Conservation (phyloP, 169 alveolate species). For the Ichthyophthirius multifiliis region DNA sequence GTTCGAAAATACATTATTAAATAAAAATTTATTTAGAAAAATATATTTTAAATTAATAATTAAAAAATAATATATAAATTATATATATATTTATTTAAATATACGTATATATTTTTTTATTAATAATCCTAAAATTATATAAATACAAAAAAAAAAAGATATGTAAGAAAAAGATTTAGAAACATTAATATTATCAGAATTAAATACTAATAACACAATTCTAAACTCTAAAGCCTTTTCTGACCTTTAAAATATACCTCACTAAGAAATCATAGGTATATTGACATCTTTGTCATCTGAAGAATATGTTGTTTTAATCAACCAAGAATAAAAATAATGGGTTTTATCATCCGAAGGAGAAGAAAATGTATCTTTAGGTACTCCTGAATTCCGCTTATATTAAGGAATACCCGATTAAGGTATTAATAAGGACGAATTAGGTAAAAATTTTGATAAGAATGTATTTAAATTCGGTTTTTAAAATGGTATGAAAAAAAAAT, state of each 20-base stretch:
- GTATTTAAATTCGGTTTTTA: conserved; percentile 71
- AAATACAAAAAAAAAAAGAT: no score
- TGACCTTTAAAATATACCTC: neutral
- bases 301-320: neutral
- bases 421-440: conserved; percentile 52
- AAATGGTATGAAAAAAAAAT: conserved; percentile 74
- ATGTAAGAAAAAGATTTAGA: no score
- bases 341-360: conserved; percentile 62
- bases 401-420: conserved; percentile 46
- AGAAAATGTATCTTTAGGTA: conserved; percentile 56
- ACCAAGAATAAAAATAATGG: neutral
- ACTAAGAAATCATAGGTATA: neutral
- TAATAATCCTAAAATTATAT: no score
- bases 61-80: no score
- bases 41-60: no score
- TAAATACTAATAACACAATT: no score
- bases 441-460: conserved; percentile 46
- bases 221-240: no score
- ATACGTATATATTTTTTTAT: no score
- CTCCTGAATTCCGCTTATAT: conserved; percentile 78
- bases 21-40: no score
- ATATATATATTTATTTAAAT: no score
- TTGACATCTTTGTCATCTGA: neutral
- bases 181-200: no score
- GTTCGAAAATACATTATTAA: no score